Base-by-base conservation (phyloP, 2,329 filamentous ascomycete genomes). In the Stemphylium vesicarium region DNA sequence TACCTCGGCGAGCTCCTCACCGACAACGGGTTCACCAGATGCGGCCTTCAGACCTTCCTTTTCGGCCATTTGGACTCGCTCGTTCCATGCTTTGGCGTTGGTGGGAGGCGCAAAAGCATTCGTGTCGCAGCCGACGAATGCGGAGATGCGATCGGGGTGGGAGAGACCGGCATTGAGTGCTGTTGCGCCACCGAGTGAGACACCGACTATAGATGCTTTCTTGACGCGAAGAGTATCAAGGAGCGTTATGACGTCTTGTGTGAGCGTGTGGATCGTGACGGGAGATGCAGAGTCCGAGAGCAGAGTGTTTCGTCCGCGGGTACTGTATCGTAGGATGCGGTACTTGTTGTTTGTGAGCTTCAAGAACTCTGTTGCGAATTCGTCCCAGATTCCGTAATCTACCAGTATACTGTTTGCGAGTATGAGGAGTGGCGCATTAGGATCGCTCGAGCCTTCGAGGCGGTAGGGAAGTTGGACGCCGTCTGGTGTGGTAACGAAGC, bases 391-490 rank as follows among this genome's bases (percentile, higher is more conserved):
- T 71, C 84, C 81, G 60, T 88, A 82, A 42, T 88, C 86, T 2
- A 90, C 91, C 7, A 96, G 84, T 44, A 96, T 87, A 1, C 89
- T 93, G 79, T 96, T 96, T 75, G 83, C 83, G 63, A 93, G 88
- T 16, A 91, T 86, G 10, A 96, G 81, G 0, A 89, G 83, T 0
- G 91, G 91, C 0, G 91, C 89, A 16, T 83, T 70, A 0, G 87
- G 84, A 29, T 87, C 81, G 0, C 84, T 67, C 60, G 84, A 89
- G 50, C 92, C 92, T 73, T 95, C 90, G 2, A 96, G 82, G 12
- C 86, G 84, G 76, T 91, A 96, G 0, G 86, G 85, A 12, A 96
- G 82, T 2, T 78, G 72, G 5, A 92, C 85, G 1, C 85, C 86
- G 67, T 96, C 91, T 0, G 80, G 68, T 0, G 88, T 86, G 0